A percentile compares a stretch with the other conserved stretches of the same genome.
phyloP scores from a whole-genome alignment of 2,329 filamentous ascomycete genomes.

The Allantophomopsis lycopodina region DNA sequence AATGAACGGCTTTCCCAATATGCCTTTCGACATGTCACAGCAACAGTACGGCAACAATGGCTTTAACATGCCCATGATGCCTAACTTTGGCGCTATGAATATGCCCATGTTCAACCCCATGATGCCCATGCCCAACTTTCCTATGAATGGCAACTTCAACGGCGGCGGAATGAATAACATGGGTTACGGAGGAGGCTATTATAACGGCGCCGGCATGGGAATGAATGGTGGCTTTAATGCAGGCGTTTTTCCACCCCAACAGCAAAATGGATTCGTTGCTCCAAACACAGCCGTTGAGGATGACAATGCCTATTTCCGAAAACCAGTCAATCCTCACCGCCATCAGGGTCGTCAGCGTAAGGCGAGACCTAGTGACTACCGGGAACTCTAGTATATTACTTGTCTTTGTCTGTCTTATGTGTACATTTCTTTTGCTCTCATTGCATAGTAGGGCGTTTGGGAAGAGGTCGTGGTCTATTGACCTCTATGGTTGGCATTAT shows the following conservation, averaged over 20 bases:
- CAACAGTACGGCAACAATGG: conserved; percentile 13
- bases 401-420: too few species aligned
- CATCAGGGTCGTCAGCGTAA: conserved; percentile 71
- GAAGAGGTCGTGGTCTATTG: too few species aligned
- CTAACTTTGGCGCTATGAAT: conserved; percentile 18
- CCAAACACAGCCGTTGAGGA: conserved; percentile 46
- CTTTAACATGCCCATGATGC: conserved; percentile 19
- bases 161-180: conserved; percentile 21
- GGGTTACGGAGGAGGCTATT: conserved; percentile 16
- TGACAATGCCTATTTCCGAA: conserved; percentile 87
- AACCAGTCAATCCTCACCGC: conserved; percentile 88
- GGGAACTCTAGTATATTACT: conserved; percentile 40
- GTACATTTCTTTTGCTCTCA: too few species aligned
- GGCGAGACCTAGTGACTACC: conserved; percentile 79
- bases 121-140: conserved; percentile 23
- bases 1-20: conserved; percentile 16
- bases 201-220: conserved; percentile 14
- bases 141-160: conserved; percentile 25
- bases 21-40: conserved; percentile 3
- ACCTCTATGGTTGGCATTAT: too few species aligned
- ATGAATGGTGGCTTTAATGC: conserved; percentile 6
- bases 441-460: too few species aligned
- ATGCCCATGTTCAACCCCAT: conserved; percentile 25
- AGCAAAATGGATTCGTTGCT: conserved; percentile 34
- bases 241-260: conserved; percentile 28